phyloP scores from a whole-genome alignment of 2,329 filamentous ascomycete species.

The Penicillium sp. region DNA sequence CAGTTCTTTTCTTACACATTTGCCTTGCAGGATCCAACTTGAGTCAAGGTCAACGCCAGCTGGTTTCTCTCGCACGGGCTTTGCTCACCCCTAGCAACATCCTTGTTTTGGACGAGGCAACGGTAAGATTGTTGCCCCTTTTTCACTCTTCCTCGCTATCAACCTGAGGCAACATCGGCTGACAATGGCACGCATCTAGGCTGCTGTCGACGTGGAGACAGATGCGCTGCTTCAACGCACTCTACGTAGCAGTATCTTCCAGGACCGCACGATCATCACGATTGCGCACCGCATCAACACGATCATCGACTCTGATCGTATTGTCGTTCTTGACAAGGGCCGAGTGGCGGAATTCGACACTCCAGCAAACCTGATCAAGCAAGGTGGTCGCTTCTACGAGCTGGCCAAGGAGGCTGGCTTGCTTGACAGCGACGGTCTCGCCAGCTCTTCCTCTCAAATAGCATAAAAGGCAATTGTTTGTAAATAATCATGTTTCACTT shows the following conservation, averaged over 20 bases:
- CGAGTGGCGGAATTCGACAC: conserved; percentile 91
- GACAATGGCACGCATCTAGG: conserved; percentile 44
- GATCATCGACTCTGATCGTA: conserved; percentile 84
- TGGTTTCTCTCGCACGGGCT: conserved; percentile 89
- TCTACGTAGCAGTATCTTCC: conserved; percentile 69
- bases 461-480: conserved; percentile 15
- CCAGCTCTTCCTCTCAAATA: conserved; percentile 27
- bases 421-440: conserved; percentile 51
- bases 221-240: conserved; percentile 68
- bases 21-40: conserved; percentile 78
- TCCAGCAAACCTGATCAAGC: conserved; percentile 74
- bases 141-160: conserved; percentile 4
- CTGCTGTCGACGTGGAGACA: conserved; percentile 71
- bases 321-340: conserved; percentile 90
- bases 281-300: conserved; percentile 99
- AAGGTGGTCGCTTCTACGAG: conserved; percentile 80
- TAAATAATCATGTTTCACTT: conserved; percentile 16
- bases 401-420: conserved; percentile 90
- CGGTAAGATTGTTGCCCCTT: conserved; percentile 57
- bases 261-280: conserved; percentile 94
- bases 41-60: conserved; percentile 90
- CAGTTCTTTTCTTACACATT: conserved; percentile 18
- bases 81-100: conserved; percentile 96
- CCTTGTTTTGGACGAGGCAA: conserved; percentile 94
- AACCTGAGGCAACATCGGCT: conserved; percentile 16